Evolutionary conservation across 1,284 basidiomycete species (phyloP).

Genomic region (Cryptococcus sp.): DNA sequence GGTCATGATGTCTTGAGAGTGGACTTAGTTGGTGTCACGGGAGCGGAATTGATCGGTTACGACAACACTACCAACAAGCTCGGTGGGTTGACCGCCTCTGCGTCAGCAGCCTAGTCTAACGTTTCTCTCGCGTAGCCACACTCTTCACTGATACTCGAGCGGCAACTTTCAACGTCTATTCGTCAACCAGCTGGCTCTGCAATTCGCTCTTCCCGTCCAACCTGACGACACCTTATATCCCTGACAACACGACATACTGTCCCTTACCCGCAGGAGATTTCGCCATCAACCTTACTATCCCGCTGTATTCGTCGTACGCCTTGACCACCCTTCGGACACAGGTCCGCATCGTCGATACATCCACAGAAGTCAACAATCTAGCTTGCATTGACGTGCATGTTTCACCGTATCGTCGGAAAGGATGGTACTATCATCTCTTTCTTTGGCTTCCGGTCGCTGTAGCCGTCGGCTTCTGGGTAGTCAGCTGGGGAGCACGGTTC

Average conservation of each 20-base stretch:
- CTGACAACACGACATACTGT: constrained; percentile 64
- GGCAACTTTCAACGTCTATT: constrained; percentile 72
- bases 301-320: constrained; percentile 68
- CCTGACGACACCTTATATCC: constrained; percentile 55
- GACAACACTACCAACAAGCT: constrained; percentile 64
- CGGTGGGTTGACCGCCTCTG: constrained; percentile 55
- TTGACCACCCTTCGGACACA: constrained; percentile 81
- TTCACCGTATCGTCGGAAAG: constrained; percentile 68
- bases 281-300: constrained; percentile 75
- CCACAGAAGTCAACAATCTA: constrained; percentile 64
- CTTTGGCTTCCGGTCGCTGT: constrained; percentile 80
- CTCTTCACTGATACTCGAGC: constrained; percentile 78
- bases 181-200: constrained; percentile 73
- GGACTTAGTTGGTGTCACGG: constrained; percentile 43
- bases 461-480: constrained; percentile 75
- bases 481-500: constrained; percentile 76
- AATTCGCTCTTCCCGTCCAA: constrained; percentile 69
- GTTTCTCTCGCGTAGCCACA: constrained; percentile 61
- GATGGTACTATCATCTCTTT: constrained; percentile 71
- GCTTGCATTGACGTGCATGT: constrained; percentile 77
- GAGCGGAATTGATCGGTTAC: constrained; percentile 62
- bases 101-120: neutral
- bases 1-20: constrained; percentile 47
- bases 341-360: constrained; percentile 83
- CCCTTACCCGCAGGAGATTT: constrained; percentile 73